Conservation (phyloP, 805 yeast species). For the Lipomyces starkeyi region DNA sequence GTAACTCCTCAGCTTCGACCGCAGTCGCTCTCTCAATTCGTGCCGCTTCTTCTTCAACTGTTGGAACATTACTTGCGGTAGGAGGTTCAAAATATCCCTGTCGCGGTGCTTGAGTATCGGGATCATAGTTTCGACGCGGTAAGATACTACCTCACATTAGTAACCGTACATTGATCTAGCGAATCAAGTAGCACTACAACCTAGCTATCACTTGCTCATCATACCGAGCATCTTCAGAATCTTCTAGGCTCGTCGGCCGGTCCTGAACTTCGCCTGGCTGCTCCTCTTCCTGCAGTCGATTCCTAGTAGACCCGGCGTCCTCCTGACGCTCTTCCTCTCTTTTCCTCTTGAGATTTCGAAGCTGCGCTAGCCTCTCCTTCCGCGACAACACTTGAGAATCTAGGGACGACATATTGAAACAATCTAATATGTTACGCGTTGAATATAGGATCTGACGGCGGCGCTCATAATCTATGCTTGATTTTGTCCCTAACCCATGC, state of each 20-base stretch:
- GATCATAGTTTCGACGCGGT: constrained; percentile 43
- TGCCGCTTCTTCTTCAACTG: constrained; percentile 43
- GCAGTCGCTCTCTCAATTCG: constrained; percentile 42
- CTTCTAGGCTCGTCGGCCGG: neutral
- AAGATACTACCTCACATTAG: constrained; percentile 14
- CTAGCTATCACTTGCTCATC: neutral
- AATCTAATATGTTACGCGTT: neutral
- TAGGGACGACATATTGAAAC: constrained; percentile 32
- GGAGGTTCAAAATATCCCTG: constrained; percentile 44
- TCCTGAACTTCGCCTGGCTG: neutral
- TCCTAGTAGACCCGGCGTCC: neutral
- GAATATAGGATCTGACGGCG: neutral
- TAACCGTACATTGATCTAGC: neutral
- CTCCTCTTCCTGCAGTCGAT: neutral
- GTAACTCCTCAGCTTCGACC: constrained; percentile 25
- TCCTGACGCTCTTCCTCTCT: constrained; percentile 22
- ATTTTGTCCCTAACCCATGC: too few species aligned
- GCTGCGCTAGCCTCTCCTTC: constrained; percentile 45
- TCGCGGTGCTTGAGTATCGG: constrained; percentile 40
- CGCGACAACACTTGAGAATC: constrained; percentile 44
- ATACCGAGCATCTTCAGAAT: neutral
- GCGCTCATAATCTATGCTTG: neutral
- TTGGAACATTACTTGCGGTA: constrained; percentile 26
- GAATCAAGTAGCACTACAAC: neutral
- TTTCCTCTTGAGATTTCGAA: constrained; percentile 42